Base-by-base conservation (phyloP, 2,329 filamentous ascomycete species). In the Macrophomina tecta region DNA sequence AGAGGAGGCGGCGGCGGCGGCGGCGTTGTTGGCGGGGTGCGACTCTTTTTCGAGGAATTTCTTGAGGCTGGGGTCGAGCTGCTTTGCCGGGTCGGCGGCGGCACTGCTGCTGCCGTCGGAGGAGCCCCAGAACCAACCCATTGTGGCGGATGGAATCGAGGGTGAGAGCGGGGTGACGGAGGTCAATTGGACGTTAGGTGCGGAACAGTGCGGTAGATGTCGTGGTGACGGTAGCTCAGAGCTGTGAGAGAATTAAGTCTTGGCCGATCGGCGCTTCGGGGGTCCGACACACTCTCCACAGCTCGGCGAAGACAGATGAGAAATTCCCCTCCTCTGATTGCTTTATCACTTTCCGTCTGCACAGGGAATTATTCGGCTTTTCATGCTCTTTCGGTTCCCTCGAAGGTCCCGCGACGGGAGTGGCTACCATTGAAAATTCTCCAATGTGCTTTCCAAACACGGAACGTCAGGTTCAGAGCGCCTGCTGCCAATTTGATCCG, bases 11-110 rank as follows among this genome's bases (percentile, higher is more conserved):
- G 53, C 62, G 69, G 69, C 62, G 69, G 69, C 69, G 66, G 71
- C 74, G 82, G 68, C 65, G 70, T 70, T 42, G 72, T 14, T 70
- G 70, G 28, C 72, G 69, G 14, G 74, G 74, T 91, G 91, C 32
- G 91, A 90, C 82, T 97, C 92, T 79, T 90, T 89, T 76, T 93
- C 85, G 74, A 97, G 89, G 78, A 94, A 97, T 70, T 94, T 91
- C 74, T 91, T 90, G 66, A 97, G 86, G 70, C 90, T 89, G 46
- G 92, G 91, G 75, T 97, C 93, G 73, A 97, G 89, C 72, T 91
- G 89, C 72, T 86, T 84, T 70, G 93, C 84, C 30, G 91, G 89
- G 75, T 92, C 87, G 64, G 79, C 77, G 70, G 83, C 80, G 72
- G 84, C 77, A 70, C 74, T 72, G 56, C 16, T 23, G 70, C 74